Conservation (phyloP, 805 yeast genomes). For the Teunomyces panamensis region DNA sequence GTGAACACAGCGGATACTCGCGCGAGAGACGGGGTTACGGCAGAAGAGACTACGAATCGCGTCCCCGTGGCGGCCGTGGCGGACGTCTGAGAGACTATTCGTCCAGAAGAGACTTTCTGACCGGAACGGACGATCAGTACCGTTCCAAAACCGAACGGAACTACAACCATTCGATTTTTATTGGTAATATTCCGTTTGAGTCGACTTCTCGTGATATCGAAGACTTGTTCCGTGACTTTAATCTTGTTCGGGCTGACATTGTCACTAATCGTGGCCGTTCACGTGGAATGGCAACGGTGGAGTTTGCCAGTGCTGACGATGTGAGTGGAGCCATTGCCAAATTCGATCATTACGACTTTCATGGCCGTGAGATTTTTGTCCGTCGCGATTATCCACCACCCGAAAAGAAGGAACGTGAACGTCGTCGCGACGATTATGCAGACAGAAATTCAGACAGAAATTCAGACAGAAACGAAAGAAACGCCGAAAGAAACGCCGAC, state of each 20-base stretch:
- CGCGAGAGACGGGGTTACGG: conserved; percentile 5
- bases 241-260: conserved; percentile 77
- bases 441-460: conserved; percentile 8
- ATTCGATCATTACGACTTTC: conserved; percentile 60
- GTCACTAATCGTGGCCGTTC: conserved; percentile 75
- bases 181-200: conserved; percentile 71
- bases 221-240: conserved; percentile 47
- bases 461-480: conserved; percentile 11
- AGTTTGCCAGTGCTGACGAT: conserved; percentile 60
- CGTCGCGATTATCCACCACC: conserved; percentile 92
- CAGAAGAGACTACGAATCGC: conserved; percentile 3
- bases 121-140: conserved; percentile 31
- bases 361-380: conserved; percentile 80
- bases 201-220: conserved; percentile 58
- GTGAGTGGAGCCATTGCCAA: conserved; percentile 70
- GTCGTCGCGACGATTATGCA: neutral
- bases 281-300: conserved; percentile 91
- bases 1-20: conserved; percentile 12
- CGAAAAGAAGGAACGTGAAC: conserved; percentile 28
- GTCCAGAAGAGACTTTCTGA: conserved; percentile 20
- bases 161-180: conserved; percentile 65
- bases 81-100: conserved; percentile 9
- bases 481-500: conserved; percentile 13
- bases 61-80: conserved; percentile 12
- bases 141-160: conserved; percentile 47